These are phyloP conservation scores for Niveomyces coronatus DNA, from an alignment of 2,329 filamentous ascomycete species.

Conservation along the genomic window DNA sequence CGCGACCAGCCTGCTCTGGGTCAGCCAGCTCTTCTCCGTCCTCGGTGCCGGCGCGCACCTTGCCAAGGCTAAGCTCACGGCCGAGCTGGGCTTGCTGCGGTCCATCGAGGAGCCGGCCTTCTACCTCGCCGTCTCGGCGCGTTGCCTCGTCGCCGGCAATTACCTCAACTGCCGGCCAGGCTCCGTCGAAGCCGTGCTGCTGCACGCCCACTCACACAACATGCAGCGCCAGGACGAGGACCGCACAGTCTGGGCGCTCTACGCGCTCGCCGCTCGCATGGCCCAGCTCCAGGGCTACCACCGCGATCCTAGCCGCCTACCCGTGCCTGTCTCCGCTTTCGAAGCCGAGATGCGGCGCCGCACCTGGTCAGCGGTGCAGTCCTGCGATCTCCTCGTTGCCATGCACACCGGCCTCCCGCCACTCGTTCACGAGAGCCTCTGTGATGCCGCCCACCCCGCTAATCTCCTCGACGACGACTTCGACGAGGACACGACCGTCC, in stretches of 20 bases:
- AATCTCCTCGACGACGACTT: constrained; percentile 43
- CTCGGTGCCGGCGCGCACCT: constrained; percentile 31
- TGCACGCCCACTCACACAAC: constrained; percentile 33
- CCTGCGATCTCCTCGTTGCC: constrained; percentile 37
- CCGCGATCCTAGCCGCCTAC: constrained; percentile 33
- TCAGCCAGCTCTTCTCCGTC: constrained; percentile 40
- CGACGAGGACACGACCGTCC: constrained; percentile 31
- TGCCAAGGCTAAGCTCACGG: constrained; percentile 20
- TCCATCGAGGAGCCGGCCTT: constrained; percentile 18
- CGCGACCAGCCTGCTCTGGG: constrained; percentile 34
- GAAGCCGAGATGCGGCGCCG: constrained; percentile 42
- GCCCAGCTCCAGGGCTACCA: constrained; percentile 44
- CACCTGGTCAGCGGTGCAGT: constrained; percentile 36
- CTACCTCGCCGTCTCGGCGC: constrained; percentile 28
- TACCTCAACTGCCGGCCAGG: constrained; percentile 35
- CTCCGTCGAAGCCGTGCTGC: constrained; percentile 39
- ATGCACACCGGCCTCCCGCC: constrained; percentile 43
- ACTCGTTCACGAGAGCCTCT: constrained; percentile 36
- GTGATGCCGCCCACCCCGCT: constrained; percentile 34
- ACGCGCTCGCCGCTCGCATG: constrained; percentile 35
- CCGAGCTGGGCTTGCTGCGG: constrained; percentile 13
- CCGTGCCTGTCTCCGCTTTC: constrained; percentile 32
- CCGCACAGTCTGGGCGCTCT: constrained; percentile 36
- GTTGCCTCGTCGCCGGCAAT: constrained; percentile 37
- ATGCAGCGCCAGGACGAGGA: constrained; percentile 31